Base-by-base conservation (phyloP, 2,329 filamentous ascomycete genomes). In the Fusarium compactum region DNA sequence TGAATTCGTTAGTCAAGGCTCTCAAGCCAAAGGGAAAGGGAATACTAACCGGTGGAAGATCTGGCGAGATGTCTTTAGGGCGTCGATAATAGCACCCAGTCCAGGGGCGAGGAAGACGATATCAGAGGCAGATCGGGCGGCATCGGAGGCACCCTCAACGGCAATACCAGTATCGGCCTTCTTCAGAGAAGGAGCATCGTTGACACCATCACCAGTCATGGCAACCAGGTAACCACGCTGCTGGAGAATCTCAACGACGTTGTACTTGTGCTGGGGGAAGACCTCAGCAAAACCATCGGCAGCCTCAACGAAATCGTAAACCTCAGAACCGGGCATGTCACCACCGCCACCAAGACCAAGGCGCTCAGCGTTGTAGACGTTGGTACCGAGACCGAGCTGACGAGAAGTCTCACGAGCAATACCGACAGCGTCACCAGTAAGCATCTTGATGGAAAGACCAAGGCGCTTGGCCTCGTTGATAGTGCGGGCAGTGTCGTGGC, bases 131-230 rank as follows among this genome's bases (percentile, higher is more conserved):
- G 94, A 96, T 73, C 93, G 92, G 77, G 94, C 94, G 79, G 94
- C 94, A 80, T 97, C 94, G 29, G 93, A 96, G 68, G 94, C 90
- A 85, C 94, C 94, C 85, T 97, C 93, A 77, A 97, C 94, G 71
- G 94, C 94, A 84, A 97, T 97, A 87, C 94, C 94, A 77, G 93
- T 97, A 84, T 97, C 93, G n/a, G 94, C 94, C 86, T 95, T 97
- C 86, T 97, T 97, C 79, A 97, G 86, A 30, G 93, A 97, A 70
- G 94, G 93, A 71, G 94, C 94, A 82, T 97, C 94, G 84, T 97
- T 97, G 84, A 97, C 94, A 88, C 94, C 94, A 76, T 97, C 94
- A 86, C 94, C 94, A 82, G 94, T 97, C 94, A 97, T 97, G 80
- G 94, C 94, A 83, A 97, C 94, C 43, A 97, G 89, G 83, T 97